These are phyloP conservation scores for Candida manassasensis DNA, from an alignment of 805 yeast genomes.

Conservation along the genomic window DNA sequence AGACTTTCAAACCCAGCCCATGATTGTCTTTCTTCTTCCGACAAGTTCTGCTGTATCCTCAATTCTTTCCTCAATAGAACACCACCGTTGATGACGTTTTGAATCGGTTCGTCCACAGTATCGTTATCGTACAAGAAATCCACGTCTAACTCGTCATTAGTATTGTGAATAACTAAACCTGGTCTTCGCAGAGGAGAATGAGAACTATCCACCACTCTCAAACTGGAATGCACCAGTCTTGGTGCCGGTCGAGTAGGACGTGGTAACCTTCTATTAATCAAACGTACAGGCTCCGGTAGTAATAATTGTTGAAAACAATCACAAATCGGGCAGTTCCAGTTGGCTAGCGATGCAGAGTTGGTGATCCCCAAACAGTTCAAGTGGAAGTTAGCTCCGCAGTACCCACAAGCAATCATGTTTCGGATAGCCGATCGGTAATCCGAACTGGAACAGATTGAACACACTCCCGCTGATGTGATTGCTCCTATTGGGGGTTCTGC, in stretches of 20 bases:
- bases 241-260: too few relatives aligned
- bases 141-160: slow-evolving; percentile 27
- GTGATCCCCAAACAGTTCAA: slow-evolving; percentile 33
- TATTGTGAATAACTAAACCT: slow-evolving; percentile 24
- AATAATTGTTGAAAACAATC: slow-evolving; percentile 36
- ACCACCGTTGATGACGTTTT: slow-evolving; percentile 33
- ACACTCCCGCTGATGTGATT: slow-evolving; percentile 18
- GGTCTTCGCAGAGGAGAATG: slow-evolving; percentile 5
- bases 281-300: slow-evolving; percentile 2
- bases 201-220: background rate
- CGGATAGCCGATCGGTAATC: slow-evolving; percentile 20
- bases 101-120: slow-evolving; percentile 3
- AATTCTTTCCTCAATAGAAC: slow-evolving; percentile 31
- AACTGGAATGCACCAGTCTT: too few relatives aligned
- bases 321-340: slow-evolving; percentile 52
- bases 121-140: slow-evolving; percentile 19
- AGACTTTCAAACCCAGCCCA: slow-evolving; percentile 36
- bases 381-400: slow-evolving; percentile 40
- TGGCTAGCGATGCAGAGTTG: slow-evolving; percentile 8
- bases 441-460: slow-evolving; percentile 33
- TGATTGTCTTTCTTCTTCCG: slow-evolving; percentile 31
- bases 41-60: slow-evolving; percentile 22
- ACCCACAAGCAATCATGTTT: slow-evolving; percentile 22
- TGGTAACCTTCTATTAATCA: background rate
- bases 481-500: background rate